These are phyloP conservation scores for Oenanthe sinensis DNA, from an alignment of 129 eudicot genomes.

Conservation along the genomic window DNA sequence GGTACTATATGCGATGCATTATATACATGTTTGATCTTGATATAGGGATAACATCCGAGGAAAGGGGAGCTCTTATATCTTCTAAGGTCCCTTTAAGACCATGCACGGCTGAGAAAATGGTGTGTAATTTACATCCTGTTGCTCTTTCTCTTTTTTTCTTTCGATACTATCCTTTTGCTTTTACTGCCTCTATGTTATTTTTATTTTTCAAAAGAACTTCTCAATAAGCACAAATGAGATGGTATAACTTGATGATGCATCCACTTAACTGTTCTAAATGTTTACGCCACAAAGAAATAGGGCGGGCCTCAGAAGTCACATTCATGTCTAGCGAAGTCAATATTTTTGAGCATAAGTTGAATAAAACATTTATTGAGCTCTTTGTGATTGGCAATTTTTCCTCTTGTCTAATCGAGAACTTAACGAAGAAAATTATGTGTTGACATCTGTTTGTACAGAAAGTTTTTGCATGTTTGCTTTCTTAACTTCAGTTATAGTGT, in stretches of 20 bases:
- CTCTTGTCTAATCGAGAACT: not conserved
- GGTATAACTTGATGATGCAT: not conserved
- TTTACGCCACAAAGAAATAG: not conserved
- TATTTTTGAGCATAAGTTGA: not conserved
- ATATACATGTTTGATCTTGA: constrained; percentile 2
- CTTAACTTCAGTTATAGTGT: not conserved
- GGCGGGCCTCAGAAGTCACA: not conserved
- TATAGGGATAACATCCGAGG: constrained; percentile 17
- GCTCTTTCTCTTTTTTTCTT: not conserved
- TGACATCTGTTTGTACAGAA: not conserved
- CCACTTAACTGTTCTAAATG: not conserved
- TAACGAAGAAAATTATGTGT: not conserved
- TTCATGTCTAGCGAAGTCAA: not conserved
- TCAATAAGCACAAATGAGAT: not conserved
- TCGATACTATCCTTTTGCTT: not conserved
- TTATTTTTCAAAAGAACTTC: not conserved
- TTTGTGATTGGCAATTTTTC: not conserved
- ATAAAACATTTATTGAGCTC: not conserved
- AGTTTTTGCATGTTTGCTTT: not conserved
- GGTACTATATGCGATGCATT: not conserved
- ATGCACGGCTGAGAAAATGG: constrained; percentile 13
- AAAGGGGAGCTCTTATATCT: constrained; percentile 3
- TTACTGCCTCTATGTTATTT: not conserved
- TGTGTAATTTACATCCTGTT: not conserved
- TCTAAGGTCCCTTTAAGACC: constrained; percentile 8